These are phyloP conservation scores for Fusarium musae DNA, from an alignment of 2,329 filamentous ascomycete species.

Conservation along the genomic window DNA sequence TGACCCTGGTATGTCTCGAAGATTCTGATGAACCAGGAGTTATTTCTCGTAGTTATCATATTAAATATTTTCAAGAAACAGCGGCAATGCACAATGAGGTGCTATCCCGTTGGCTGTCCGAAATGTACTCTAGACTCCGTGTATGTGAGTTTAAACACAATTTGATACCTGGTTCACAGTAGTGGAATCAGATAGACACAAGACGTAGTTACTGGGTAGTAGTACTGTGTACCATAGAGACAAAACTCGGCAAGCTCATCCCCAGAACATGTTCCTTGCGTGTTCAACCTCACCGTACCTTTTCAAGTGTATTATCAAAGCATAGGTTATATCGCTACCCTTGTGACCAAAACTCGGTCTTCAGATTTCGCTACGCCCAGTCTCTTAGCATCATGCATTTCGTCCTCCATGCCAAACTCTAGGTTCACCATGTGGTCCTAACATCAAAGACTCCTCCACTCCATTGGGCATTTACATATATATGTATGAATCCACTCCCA, in stretches of 20 bases:
- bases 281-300: not conserved
- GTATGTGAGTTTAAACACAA: not conserved
- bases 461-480: not conserved
- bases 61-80: not conserved
- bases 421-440: not conserved
- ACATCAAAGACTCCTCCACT: not conserved
- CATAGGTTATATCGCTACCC: not conserved
- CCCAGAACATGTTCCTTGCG: not conserved
- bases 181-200: not conserved
- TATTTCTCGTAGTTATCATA: not conserved
- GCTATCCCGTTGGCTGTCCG: not conserved
- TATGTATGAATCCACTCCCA: not conserved
- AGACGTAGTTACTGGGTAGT: not conserved
- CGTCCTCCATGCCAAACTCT: not conserved
- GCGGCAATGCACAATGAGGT: not conserved
- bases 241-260: not conserved
- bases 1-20: not conserved
- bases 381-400: not conserved
- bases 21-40: no score
- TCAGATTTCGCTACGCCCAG: not conserved
- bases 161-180: not conserved
- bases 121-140: no score
- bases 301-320: not conserved
- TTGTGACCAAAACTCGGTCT: not conserved
- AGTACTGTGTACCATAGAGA: not conserved